Percentiles rank a stretch among this genome's conserved stretches.
phyloP scores from a whole-genome alignment of 1,139 yeast genomes.

The Dujonia santamariae region DNA sequence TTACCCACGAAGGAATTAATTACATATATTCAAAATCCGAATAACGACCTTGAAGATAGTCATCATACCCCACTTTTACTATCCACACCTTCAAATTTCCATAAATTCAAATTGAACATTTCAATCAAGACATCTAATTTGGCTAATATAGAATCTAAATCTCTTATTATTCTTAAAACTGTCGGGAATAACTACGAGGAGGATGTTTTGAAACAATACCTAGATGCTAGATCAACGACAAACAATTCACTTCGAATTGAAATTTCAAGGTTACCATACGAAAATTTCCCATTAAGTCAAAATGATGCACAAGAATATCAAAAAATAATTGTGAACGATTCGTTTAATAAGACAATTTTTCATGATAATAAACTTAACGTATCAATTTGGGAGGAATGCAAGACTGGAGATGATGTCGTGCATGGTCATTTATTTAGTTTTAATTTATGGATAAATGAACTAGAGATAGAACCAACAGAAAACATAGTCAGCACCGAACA shows the following conservation, averaged over 20 bases:
- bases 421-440: constrained; percentile 25
- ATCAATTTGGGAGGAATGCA: constrained; percentile 25
- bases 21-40: constrained; percentile 6
- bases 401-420: not conserved
- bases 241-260: constrained; percentile 1
- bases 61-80: constrained; percentile 26
- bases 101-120: constrained; percentile 26
- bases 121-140: constrained; percentile 16
- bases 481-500: not conserved
- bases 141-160: constrained; percentile 10
- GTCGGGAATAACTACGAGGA: constrained; percentile 12
- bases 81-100: constrained; percentile 19
- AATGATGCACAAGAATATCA: constrained; percentile 15
- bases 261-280: constrained; percentile 24
- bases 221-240: constrained; percentile 3
- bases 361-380: constrained; percentile 22
- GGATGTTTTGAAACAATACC: constrained; percentile 10
- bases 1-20: constrained; percentile 1
- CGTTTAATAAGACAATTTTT: constrained; percentile 17
- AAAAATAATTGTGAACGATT: constrained; percentile 30
- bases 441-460: constrained; percentile 27
- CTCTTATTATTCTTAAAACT: constrained; percentile 29
- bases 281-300: constrained; percentile 23
- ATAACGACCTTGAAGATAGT: not conserved
- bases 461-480: not conserved